Conservation (phyloP, 495 filamentous ascomycete species). For the Cercophora sp. region DNA sequence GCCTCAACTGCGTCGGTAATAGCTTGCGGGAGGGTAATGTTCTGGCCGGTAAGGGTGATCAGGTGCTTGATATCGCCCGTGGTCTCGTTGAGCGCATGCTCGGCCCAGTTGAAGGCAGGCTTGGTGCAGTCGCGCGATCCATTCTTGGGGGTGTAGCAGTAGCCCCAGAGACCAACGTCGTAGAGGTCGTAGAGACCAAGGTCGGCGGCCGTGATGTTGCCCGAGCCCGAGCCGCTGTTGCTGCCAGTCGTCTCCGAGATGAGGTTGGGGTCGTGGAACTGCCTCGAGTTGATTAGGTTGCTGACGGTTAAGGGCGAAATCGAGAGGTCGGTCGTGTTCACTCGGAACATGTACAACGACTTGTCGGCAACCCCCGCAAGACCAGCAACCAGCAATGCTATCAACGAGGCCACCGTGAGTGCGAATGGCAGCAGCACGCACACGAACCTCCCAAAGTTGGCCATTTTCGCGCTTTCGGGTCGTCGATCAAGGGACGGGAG, state of each 20-base stretch:
- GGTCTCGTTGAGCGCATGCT: slow-evolving; percentile 53
- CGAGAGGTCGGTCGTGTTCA: slow-evolving; percentile 50
- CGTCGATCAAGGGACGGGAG: neutral
- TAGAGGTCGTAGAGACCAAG: slow-evolving; percentile 72
- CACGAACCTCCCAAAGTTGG: slow-evolving; percentile 60
- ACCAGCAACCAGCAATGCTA: slow-evolving; percentile 69
- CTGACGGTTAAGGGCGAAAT: slow-evolving; percentile 30
- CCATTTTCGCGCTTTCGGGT: slow-evolving; percentile 26
- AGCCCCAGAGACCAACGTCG: slow-evolving; percentile 79
- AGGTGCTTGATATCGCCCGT: slow-evolving; percentile 47
- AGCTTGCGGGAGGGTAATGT: slow-evolving; percentile 55
- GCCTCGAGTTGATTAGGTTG: slow-evolving; percentile 13
- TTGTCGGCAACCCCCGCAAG: slow-evolving; percentile 67
- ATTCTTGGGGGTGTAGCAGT: slow-evolving; percentile 59
- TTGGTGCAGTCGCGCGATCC: slow-evolving; percentile 53
- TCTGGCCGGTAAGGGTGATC: slow-evolving; percentile 31
- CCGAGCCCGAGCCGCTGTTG: slow-evolving; percentile 10
- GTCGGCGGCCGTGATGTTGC: slow-evolving; percentile 48
- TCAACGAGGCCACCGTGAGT: slow-evolving; percentile 66
- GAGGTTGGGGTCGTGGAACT: slow-evolving; percentile 18
- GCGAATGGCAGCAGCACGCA: slow-evolving; percentile 79
- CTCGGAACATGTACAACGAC: slow-evolving; percentile 68
- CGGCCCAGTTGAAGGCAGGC: slow-evolving; percentile 74
- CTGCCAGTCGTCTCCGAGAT: slow-evolving; percentile 1
- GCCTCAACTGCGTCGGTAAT: slow-evolving; percentile 62